Evolutionary conservation across 331 rosid genomes (phyloP).

Genomic region (Quercus tomentella): DNA sequence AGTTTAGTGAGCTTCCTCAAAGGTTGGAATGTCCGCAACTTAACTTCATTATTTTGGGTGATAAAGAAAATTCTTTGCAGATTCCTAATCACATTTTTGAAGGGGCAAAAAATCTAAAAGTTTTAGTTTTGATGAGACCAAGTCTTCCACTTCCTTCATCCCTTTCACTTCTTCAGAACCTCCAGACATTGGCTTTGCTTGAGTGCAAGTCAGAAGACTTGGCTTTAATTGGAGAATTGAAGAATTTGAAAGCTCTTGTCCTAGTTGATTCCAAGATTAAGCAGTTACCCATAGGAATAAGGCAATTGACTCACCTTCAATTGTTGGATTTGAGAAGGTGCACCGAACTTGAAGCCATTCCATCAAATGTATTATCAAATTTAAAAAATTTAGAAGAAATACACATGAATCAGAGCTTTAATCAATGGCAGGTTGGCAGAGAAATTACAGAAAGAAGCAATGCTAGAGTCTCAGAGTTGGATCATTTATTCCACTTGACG

Average conservation of each 20-base stretch:
- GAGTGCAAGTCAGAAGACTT: not conserved
- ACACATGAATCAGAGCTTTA: not conserved
- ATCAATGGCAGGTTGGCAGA: not conserved
- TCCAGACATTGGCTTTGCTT: not conserved
- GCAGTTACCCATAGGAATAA: no score
- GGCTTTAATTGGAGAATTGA: no score
- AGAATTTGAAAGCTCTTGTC: no score
- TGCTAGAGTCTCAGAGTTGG: not conserved
- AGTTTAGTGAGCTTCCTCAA: conserved; percentile 24
- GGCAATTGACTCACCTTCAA: no score
- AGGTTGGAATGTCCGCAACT: conserved; percentile 31
- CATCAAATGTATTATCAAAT: not conserved
- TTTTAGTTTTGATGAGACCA: no score
- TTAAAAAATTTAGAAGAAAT: not conserved
- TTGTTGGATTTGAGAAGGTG: not conserved
- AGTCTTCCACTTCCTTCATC: no score
- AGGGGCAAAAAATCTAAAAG: not conserved
- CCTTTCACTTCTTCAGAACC: not conserved
- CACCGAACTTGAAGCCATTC: not conserved
- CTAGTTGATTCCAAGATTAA: no score
- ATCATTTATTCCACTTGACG: not conserved
- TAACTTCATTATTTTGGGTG: conserved; percentile 14
- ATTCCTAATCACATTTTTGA: conserved; percentile 27
- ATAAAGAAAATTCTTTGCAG: not conserved
- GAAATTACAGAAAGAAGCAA: not conserved